Conservation (phyloP, 257 asterid genomes). For the Mitragyna speciosa region DNA sequence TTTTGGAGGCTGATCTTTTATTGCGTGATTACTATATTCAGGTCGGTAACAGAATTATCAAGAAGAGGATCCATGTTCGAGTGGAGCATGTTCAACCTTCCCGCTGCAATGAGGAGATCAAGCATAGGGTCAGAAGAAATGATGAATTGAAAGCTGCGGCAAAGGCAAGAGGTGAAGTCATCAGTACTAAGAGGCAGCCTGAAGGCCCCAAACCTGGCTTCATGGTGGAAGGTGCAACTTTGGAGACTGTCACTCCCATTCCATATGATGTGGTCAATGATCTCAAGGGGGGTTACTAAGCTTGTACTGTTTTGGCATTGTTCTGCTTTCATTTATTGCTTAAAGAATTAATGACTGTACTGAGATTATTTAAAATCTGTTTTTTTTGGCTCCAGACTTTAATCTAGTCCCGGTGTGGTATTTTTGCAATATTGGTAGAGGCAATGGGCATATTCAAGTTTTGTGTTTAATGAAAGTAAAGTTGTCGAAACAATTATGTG, state of each 20-base stretch:
- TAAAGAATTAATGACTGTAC: not conserved
- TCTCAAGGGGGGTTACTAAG: conserved; percentile 86
- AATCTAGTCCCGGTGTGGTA: not conserved
- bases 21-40: conserved; percentile 13
- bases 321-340: conserved; percentile 2
- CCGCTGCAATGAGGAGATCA: conserved; percentile 64
- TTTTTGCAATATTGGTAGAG: not conserved
- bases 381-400: not conserved
- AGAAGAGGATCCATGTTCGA: conserved; percentile 73
- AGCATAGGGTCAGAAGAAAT: conserved; percentile 54
- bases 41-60: conserved; percentile 67
- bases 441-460: not conserved
- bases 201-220: conserved; percentile 81
- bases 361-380: not conserved
- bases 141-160: conserved; percentile 71
- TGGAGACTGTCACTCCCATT: conserved; percentile 87
- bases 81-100: conserved; percentile 76
- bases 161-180: conserved; percentile 60
- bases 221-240: conserved; percentile 69
- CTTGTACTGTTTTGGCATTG: not conserved
- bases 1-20: not conserved
- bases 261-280: conserved; percentile 93
- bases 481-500: not conserved
- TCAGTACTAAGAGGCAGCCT: conserved; percentile 84
- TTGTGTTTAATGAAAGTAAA: not conserved